A percentile compares a stretch with the other conserved stretches of the same genome.
phyloP scores from a whole-genome alignment of 371 early-diverging fungal genomes.

The Rhizopus arrhizus region DNA sequence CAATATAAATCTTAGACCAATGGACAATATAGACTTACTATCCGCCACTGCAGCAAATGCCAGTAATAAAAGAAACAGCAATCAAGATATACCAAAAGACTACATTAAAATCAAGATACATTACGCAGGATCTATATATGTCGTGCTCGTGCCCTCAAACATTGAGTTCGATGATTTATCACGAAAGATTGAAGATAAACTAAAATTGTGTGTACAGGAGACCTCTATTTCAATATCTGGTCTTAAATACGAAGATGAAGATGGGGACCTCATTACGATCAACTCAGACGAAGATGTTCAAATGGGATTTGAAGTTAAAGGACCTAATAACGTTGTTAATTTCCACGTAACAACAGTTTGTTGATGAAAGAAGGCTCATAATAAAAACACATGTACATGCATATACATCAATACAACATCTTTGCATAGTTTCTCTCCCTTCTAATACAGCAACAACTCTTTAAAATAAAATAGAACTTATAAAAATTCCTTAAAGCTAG shows the following conservation, averaged over 20 bases:
- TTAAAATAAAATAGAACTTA: no score
- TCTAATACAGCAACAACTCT: no score
- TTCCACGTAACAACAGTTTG: conserved; percentile 32
- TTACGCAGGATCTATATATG: conserved; percentile 81
- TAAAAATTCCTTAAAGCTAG: no score
- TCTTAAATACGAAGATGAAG: conserved; percentile 90
- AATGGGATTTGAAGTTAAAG: conserved; percentile 83
- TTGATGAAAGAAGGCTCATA: neutral
- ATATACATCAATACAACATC: no score
- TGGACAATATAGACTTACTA: neutral
- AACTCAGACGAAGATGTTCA: conserved; percentile 86
- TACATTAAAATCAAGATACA: conserved; percentile 81
- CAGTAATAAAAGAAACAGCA: conserved; percentile 18
- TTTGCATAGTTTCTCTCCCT: no score
- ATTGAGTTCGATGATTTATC: conserved; percentile 74
- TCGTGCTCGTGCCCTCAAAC: conserved; percentile 79
- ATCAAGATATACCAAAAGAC: conserved; percentile 12
- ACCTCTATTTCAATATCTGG: conserved; percentile 48
- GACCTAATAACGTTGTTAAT: conserved; percentile 41
- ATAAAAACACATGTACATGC: neutral
- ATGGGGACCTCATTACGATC: conserved; percentile 85
- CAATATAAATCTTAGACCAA: neutral
- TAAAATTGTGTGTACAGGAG: conserved; percentile 57
- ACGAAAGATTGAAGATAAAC: conserved; percentile 82
- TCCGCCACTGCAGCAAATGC: conserved; percentile 13